Evolutionary conservation across 78 protist species (phyloP), one percentile per base, ranked within the genome.

Genomic region (Emiliania huxleyi): DNA sequence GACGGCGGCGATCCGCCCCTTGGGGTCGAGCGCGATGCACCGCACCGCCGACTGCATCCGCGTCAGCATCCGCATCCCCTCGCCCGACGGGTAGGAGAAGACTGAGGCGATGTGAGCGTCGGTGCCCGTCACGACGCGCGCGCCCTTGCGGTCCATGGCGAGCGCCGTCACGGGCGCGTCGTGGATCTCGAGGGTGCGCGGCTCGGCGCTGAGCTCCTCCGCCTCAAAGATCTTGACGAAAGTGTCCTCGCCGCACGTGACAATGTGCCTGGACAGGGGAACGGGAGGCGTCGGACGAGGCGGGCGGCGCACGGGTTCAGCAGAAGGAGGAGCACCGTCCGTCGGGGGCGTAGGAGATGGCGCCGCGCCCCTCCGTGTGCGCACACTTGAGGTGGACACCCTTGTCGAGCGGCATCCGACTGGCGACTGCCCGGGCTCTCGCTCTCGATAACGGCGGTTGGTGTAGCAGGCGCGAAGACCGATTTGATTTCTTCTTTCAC

Each of bases 131-230:
- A 6, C 89, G 23, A 81, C 0, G n/a, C 35, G 48, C 5, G 19
- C 19, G 49, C 87, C 87, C 56, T 81, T 43, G 0, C 37, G 48
- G 55, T 44, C 37, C 38, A 81, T 40, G 18, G 89, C 89, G 21
- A 81, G 8, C 18, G 89, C 89, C 29, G 48, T 81, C 19, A 81
- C 55, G 23, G 89, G 15, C 4, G 5, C 55, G 29, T 62, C 75
- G 55, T 81, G 89, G 89, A 29, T 15, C 89, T 81, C 89, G 38
- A 81, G 8, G 48, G 55, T 33, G 52, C 89, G 89, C 38, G 89
- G 89, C 23, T 81, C 89, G 48, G 89, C 89, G 6, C 5, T 11
- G 23, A 81, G 55, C 15, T 44, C 37, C 0, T 1, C 35, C 29
- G 56, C 55, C 0, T 81, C 56, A 40, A 81, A 81, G 42, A 81